Percentiles rank a stretch among this genome's conserved stretches.
phyloP scores from a whole-genome alignment of 2,329 filamentous ascomycete genomes.

The Colletotrichum spaethianum region DNA sequence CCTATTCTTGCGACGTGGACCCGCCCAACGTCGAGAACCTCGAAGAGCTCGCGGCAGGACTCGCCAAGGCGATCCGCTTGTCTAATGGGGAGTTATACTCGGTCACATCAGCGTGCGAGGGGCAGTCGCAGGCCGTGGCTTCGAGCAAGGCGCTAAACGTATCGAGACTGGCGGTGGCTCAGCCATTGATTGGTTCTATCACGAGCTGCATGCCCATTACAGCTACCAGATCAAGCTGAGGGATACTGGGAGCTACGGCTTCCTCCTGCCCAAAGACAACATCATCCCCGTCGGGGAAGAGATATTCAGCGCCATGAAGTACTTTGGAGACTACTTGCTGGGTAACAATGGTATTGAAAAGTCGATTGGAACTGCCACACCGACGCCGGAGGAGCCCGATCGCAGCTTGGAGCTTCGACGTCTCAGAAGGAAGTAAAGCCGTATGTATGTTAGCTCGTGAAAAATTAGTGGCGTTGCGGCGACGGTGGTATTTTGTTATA shows the following conservation, averaged over 20 bases:
- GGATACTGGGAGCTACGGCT: constrained; percentile 95
- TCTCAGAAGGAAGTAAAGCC: constrained; percentile 47
- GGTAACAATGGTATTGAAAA: constrained; percentile 77
- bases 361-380: background rate
- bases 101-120: constrained; percentile 89
- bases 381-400: constrained; percentile 7
- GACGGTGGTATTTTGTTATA: background rate
- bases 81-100: constrained; percentile 82
- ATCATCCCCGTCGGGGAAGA: constrained; percentile 94
- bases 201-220: constrained; percentile 84
- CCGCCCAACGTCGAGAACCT: constrained; percentile 93
- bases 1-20: constrained; percentile 82
- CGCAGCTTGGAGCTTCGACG: constrained; percentile 50
- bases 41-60: constrained; percentile 87
- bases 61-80: constrained; percentile 91
- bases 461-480: constrained; percentile 21
- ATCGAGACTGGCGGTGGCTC: constrained; percentile 86
- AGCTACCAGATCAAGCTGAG: constrained; percentile 95
- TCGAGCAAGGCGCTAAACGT: constrained; percentile 48
- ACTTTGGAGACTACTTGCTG: constrained; percentile 85
- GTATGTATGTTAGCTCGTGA: background rate
- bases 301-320: constrained; percentile 84
- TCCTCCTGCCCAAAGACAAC: constrained; percentile 86
- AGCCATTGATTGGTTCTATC: constrained; percentile 95
- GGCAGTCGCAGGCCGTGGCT: constrained; percentile 63